Base-by-base conservation (phyloP, 1,284 basidiomycete species). In the Sporisorium iseilematis-ciliati region DNA sequence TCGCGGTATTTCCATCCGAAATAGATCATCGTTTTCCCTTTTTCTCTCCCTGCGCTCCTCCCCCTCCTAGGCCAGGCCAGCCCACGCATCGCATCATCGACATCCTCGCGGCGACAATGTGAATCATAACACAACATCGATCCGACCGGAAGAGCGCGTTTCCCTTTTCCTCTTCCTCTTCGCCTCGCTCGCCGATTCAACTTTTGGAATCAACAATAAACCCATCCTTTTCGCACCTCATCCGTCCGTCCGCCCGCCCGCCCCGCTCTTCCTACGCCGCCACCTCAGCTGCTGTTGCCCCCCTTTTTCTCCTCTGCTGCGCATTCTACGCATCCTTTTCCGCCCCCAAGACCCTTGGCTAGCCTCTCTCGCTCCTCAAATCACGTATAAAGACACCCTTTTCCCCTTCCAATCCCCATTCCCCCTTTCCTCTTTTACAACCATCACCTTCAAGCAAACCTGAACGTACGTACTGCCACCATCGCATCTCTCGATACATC, bases 81-180 rank as follows among this genome's bases (percentile, higher is more conserved):
- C 12, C 35, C 48, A 31, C 56, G 41, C 53, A 45, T 48, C 51
- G 20, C 38, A 33, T 52, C 51, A 46, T 33, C 51, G 35, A 38
- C 10, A 38, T 4, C 35, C 16, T 38, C 3, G 14, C 43, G 25
- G 26, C 49, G 48, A 46, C 45, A 60, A n/a, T n/a, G n/a, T n/a
- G n/a, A n/a, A 43, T 57, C 65, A 62, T 40, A 61, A 58, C 65
- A 63, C 56, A 70, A 70, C 67, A 64, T 64, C 67, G 67, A 70
- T 60, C 67, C 67, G 67, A 70, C 67, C 61, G 57, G 45, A 43
- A 38, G 21, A 38, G 35, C 35, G 35, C 56, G 20, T 43, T 25
- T 46, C 41, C 41, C 53, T 51, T 21, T 53, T 58, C 57, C 49
- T 48, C 25, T 56, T 55, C 35, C 51, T 21, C 23, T 26, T 41